Percentiles rank a stretch among this genome's conserved stretches.
These are phyloP conservation scores for Dictyostelium discoideum DNA, from an alignment of 78 protist genomes.

Conservation along the genomic window dicty_2.7 NC_007091.3:2408501-2409000, in stretches of 20 bases:
- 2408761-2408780: conserved; percentile 56
- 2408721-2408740: conserved; percentile 77
- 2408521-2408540: conserved; percentile 8
- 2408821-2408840: conserved; percentile 49
- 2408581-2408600: conserved; percentile 67
- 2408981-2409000: conserved; percentile 3
- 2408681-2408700: conserved; percentile 66
- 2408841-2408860: conserved; percentile 49
- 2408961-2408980: neutral
- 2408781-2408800: conserved; percentile 61
- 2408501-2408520: conserved; percentile 28
- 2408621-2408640: conserved; percentile 65
- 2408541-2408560: conserved; percentile 41
- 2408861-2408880: conserved; percentile 55
- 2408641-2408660: conserved; percentile 63
- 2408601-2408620: conserved; percentile 68
- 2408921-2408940: conserved; percentile 22
- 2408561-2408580: conserved; percentile 68
- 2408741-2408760: conserved; percentile 53
- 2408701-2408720: conserved; percentile 75
- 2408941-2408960: conserved; percentile 8
- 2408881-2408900: conserved; percentile 7
- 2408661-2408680: conserved; percentile 65
- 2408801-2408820: conserved; percentile 44
- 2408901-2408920: conserved; percentile 15